Evolutionary conservation across 1,139 yeast genomes (phyloP).

Genomic region (Debaryomyces psychrophilus): DNA sequence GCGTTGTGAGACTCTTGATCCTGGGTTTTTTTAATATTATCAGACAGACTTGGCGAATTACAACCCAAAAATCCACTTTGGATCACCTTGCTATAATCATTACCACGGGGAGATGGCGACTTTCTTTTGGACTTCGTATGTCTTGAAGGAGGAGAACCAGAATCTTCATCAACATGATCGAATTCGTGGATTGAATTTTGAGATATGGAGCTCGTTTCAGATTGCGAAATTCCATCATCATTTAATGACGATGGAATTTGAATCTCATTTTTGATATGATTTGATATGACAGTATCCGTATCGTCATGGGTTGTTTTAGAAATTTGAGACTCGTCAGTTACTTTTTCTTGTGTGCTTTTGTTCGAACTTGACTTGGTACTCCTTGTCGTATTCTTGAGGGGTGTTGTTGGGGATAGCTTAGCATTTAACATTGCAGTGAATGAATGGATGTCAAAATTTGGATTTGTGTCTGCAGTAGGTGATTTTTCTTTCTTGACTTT

Average conservation of each 20-base stretch:
- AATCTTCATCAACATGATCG: not conserved
- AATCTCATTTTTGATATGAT: not conserved
- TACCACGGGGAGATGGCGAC: not conserved
- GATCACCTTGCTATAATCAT: constrained; percentile 9
- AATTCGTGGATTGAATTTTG: constrained; percentile 2
- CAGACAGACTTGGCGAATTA: not conserved
- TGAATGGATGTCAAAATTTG: constrained; percentile 30
- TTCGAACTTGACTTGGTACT: not conserved
- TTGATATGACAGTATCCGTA: not conserved
- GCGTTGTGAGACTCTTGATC: not conserved
- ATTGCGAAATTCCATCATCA: constrained; percentile 14
- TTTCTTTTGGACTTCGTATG: not conserved
- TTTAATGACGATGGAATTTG: constrained; percentile 6
- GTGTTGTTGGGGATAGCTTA: constrained; percentile 18
- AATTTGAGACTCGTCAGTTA: not conserved
- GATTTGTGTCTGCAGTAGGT: constrained; percentile 1
- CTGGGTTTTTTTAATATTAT: not conserved
- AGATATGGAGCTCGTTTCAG: constrained; percentile 12
- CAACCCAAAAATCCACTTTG: constrained; percentile 9
- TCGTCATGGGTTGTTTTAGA: not conserved
- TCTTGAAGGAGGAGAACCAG: not conserved
- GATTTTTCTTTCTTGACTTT: constrained; percentile 12
- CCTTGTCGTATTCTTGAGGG: not conserved
- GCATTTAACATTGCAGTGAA: constrained; percentile 32
- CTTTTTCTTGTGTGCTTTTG: not conserved